These are phyloP conservation scores for Lantana camara DNA, from an alignment of 257 asterid species.

Conservation along the genomic window DNA sequence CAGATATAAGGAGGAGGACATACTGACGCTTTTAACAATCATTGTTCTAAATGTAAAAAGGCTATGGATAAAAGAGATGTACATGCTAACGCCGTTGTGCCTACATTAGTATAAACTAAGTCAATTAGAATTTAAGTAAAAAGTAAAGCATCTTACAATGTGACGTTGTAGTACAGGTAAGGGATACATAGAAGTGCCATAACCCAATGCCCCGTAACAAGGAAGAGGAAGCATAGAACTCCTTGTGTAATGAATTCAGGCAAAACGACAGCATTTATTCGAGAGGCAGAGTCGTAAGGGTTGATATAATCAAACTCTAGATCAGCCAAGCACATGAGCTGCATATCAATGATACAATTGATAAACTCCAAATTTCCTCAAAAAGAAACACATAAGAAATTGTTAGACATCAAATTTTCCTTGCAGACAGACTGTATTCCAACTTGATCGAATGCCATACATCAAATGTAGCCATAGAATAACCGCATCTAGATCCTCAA, in stretches of 20 bases:
- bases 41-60: not conserved
- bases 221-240: slow-evolving; percentile 59
- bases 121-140: slow-evolving; percentile 5
- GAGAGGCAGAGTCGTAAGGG: slow-evolving; percentile 74
- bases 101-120: not conserved
- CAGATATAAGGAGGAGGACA: not conserved
- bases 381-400: too few species aligned
- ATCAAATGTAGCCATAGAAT: too few species aligned
- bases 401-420: too few species aligned
- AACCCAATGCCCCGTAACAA: slow-evolving; percentile 75
- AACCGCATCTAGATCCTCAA: too few species aligned
- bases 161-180: slow-evolving; percentile 63
- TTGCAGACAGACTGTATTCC: too few species aligned
- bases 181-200: slow-evolving; percentile 66
- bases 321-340: slow-evolving; percentile 78
- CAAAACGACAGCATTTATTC: slow-evolving; percentile 61
- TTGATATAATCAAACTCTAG: slow-evolving; percentile 80
- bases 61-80: not conserved
- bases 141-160: slow-evolving; percentile 56
- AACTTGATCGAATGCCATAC: too few species aligned
- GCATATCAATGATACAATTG: slow-evolving; percentile 29
- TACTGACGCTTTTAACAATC: not conserved
- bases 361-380: not conserved
- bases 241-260: slow-evolving; percentile 80
- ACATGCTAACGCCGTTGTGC: not conserved